phyloP scores from a whole-genome alignment of 2,329 filamentous ascomycete species.

The Lachnellula occidentalis region DNA sequence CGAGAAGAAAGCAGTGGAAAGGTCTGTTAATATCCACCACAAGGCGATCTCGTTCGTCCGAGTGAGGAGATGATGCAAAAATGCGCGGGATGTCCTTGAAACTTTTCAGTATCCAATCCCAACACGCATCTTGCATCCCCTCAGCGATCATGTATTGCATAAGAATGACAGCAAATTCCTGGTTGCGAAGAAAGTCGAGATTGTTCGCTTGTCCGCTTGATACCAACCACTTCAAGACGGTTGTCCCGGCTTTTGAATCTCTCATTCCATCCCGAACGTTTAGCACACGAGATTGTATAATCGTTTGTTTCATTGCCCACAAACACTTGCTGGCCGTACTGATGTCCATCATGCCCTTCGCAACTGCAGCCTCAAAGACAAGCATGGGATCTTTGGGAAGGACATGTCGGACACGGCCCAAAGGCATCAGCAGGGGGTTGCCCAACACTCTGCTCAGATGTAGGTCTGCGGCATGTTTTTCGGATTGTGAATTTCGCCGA shows the following conservation, averaged over 20 bases:
- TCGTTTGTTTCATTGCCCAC: slow-evolving; percentile 16
- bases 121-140: slow-evolving; percentile 23
- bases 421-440: slow-evolving; percentile 40
- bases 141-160: slow-evolving; percentile 30
- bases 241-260: slow-evolving; percentile 27
- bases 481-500: slow-evolving; percentile 10
- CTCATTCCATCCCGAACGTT: slow-evolving; percentile 21
- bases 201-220: slow-evolving; percentile 24
- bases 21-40: slow-evolving; percentile 5
- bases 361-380: slow-evolving; percentile 28
- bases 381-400: slow-evolving; percentile 24
- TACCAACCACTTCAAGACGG: slow-evolving; percentile 29
- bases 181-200: slow-evolving; percentile 21
- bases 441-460: slow-evolving; percentile 46
- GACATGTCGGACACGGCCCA: not conserved
- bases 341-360: slow-evolving; percentile 28
- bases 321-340: slow-evolving; percentile 24
- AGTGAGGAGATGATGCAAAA: not conserved
- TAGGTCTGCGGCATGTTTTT: slow-evolving; percentile 33
- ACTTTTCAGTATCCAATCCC: slow-evolving; percentile 25
- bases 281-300: slow-evolving; percentile 14
- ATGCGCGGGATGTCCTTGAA: slow-evolving; percentile 10
- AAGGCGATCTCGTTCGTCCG: not conserved
- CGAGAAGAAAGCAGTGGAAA: not conserved
- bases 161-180: slow-evolving; percentile 18